phyloP scores from a whole-genome alignment of 75 land plant species.

The Cryptomeria japonica region DNA sequence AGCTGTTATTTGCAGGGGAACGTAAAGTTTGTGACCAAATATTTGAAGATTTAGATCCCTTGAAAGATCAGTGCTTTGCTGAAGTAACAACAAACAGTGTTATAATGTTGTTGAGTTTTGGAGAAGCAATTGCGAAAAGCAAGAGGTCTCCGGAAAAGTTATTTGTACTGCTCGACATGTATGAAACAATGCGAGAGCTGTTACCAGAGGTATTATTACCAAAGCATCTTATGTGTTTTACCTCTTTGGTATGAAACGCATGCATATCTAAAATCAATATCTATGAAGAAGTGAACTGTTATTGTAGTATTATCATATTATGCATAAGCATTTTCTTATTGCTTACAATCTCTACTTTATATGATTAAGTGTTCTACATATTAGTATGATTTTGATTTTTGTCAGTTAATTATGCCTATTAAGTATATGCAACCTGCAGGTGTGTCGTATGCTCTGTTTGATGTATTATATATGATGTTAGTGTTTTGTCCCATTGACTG shows the following conservation, averaged over 20 bases:
- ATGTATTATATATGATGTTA: no score
- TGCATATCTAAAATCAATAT: not conserved
- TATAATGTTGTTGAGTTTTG: slow-evolving; percentile 79
- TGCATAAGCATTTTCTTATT: not conserved
- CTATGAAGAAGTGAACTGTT: not conserved
- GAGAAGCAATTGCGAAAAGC: slow-evolving; percentile 91
- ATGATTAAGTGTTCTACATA: not conserved
- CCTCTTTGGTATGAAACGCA: not conserved
- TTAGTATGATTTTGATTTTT: not conserved
- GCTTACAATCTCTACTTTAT: not conserved
- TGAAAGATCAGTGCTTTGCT: slow-evolving; percentile 76
- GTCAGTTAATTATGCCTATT: not conserved
- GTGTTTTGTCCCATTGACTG: no score
- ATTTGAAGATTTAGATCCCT: slow-evolving; percentile 65
- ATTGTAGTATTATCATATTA: no score
- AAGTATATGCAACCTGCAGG: not conserved
- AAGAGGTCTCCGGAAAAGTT: slow-evolving; percentile 93
- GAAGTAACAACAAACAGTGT: slow-evolving; percentile 79
- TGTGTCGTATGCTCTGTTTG: not conserved
- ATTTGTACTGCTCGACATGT: slow-evolving; percentile 96
- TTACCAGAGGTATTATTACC: slow-evolving; percentile 76
- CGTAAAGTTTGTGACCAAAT: slow-evolving; percentile 87
- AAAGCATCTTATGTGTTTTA: not conserved
- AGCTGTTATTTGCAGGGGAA: slow-evolving; percentile 81
- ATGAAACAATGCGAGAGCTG: slow-evolving; percentile 94